These are phyloP conservation scores for Claviceps digitariae DNA, from an alignment of 2,329 filamentous ascomycete species.

Conservation along the genomic window DNA sequence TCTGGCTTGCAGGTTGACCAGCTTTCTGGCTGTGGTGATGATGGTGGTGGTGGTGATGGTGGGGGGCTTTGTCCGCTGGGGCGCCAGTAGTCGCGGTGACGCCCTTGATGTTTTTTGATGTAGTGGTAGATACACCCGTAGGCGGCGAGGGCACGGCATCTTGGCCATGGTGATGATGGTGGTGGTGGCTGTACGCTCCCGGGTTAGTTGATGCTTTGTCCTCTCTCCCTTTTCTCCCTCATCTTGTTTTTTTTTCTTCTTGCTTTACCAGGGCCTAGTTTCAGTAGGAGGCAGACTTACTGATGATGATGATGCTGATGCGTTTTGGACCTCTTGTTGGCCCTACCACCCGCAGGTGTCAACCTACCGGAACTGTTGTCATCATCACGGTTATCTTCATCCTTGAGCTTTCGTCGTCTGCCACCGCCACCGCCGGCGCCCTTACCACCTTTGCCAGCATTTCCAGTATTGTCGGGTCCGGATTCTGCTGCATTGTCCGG, in stretches of 20 bases:
- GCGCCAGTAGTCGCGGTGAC: constrained; percentile 30
- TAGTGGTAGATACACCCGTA: constrained; percentile 19
- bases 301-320: constrained; percentile 53
- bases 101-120: constrained; percentile 38
- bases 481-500: constrained; percentile 30
- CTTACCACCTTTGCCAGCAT: constrained; percentile 22
- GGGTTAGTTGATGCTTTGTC: constrained; percentile 10
- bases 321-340: constrained; percentile 58
- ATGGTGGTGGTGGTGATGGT: constrained; percentile 35
- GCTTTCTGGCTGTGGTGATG: constrained; percentile 27
- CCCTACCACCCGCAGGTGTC: constrained; percentile 40
- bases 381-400: constrained; percentile 61
- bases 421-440: constrained; percentile 19
- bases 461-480: constrained; percentile 25
- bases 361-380: constrained; percentile 47
- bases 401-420: constrained; percentile 59
- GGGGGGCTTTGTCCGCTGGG: constrained; percentile 27
- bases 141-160: constrained; percentile 33
- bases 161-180: constrained; percentile 41
- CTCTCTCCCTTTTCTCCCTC: neutral
- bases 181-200: constrained; percentile 29
- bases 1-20: constrained; percentile 11
- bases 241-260: neutral
- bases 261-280: neutral
- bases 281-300: constrained; percentile 28